Evolutionary conservation across 2,329 filamentous ascomycete genomes (phyloP).

Genomic region (Monilinia fructicola): DNA sequence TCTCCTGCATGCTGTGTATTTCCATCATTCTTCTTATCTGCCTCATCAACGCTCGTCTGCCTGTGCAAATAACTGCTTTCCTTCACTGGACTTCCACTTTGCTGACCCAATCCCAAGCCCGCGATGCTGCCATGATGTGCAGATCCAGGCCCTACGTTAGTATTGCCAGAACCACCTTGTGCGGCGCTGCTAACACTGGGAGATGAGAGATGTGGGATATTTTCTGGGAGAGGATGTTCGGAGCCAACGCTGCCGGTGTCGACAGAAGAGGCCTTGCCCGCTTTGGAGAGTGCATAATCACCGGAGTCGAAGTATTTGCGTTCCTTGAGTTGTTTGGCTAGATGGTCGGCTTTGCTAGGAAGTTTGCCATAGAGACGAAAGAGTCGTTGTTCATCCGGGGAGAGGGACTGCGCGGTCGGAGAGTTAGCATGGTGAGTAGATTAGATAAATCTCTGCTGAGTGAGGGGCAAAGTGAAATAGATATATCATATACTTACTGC

Average conservation of each 20-base stretch:
- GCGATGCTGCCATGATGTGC: conserved; percentile 39
- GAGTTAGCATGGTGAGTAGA: conserved; percentile 10
- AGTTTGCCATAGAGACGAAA: conserved; percentile 98
- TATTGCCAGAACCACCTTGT: conserved; percentile 47
- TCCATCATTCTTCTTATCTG: conserved; percentile 46
- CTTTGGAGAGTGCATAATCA: conserved; percentile 95
- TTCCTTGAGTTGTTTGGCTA: conserved; percentile 98
- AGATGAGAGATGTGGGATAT: conserved; percentile 85
- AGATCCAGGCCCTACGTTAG: conserved; percentile 39
- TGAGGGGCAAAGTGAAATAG: conserved; percentile 4
- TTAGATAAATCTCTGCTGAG: background rate
- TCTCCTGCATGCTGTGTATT: conserved; percentile 31
- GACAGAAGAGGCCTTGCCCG: conserved; percentile 91
- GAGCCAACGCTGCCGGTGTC: conserved; percentile 92
- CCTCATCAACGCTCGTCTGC: conserved; percentile 69
- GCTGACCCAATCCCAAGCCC: conserved; percentile 48
- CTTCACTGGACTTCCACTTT: conserved; percentile 80
- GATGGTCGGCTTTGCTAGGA: conserved; percentile 90
- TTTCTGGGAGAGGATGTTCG: conserved; percentile 91
- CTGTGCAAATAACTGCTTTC: conserved; percentile 85
- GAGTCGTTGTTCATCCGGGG: conserved; percentile 91
- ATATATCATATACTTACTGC: conserved; percentile 62
- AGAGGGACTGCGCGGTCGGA: conserved; percentile 65
- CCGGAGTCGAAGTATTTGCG: conserved; percentile 98
- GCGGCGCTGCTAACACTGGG: conserved; percentile 47